A percentile compares a stretch with the other conserved stretches of the same genome.
These are phyloP conservation scores for Dichomitus squalens DNA, from an alignment of 1,284 basidiomycete species.

Conservation along the genomic window DNA sequence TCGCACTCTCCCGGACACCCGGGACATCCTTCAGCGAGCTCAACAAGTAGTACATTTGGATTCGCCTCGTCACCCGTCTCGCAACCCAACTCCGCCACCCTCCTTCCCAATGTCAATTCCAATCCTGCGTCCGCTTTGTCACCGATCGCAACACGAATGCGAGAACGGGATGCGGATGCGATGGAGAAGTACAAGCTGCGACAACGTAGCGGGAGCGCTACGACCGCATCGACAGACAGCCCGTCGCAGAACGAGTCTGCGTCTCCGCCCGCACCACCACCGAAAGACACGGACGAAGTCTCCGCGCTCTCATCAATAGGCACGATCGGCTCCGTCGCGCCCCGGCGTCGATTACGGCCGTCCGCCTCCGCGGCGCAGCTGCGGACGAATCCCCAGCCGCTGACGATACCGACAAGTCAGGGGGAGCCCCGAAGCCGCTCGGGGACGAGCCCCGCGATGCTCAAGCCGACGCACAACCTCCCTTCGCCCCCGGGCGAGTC, in stretches of 20 bases:
- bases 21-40: constrained; percentile 51
- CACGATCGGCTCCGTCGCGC: constrained; percentile 56
- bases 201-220: constrained; percentile 76
- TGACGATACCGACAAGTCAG: constrained; percentile 32
- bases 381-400: constrained; percentile 46
- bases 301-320: constrained; percentile 48
- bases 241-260: constrained; percentile 58
- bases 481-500: constrained; percentile 30
- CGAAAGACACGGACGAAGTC: constrained; percentile 56
- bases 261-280: constrained; percentile 50
- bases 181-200: constrained; percentile 81
- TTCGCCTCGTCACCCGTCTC: constrained; percentile 47
- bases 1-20: constrained; percentile 56
- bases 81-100: constrained; percentile 38
- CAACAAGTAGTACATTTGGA: constrained; percentile 46
- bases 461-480: constrained; percentile 38
- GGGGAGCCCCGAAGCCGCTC: constrained; percentile 56
- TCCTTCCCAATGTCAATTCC: constrained; percentile 30
- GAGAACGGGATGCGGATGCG: constrained; percentile 79
- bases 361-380: constrained; percentile 78
- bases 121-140: constrained; percentile 57
- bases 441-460: constrained; percentile 65
- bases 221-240: constrained; percentile 69
- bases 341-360: constrained; percentile 62
- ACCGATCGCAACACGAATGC: constrained; percentile 74